Base-by-base conservation (phyloP, 2,329 filamentous ascomycete genomes). In the Scortechinia acanthostroma region DNA sequence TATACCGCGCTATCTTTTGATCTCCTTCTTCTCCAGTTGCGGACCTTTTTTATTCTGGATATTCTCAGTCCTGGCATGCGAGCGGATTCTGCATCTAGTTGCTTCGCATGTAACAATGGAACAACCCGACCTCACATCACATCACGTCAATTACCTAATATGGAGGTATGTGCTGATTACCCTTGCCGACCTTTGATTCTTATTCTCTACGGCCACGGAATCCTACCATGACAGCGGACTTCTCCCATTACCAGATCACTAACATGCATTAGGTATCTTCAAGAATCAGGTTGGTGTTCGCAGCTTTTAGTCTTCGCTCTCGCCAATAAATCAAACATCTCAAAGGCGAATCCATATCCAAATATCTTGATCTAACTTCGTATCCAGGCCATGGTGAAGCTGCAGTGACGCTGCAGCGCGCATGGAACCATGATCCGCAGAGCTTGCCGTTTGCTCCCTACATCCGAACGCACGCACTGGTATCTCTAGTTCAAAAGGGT, bases 81-180 rank as follows among this genome's bases (percentile, higher is more conserved):
- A 51, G 50, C 51, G 48, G 48, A 47, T 45, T 48, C 50, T 46
- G 44, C 30, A 23, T 42, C 30, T 42, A 30, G 25, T n/a, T 30
- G 10, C 25, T n/a, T 30, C 25, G 60, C 57, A 65, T 65, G 61
- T 64, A 61, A 64, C 60, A 58, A 67, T 68, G 64, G 58, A 59
- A 55, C 57, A 59, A 52, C 57, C 43, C 42, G 22, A 43, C 20
- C 64, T 78, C 50, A 74, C 67, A 55, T 74, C 71, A 52, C 73
- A 83, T 67, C 77, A 83, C 60, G 72, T 85, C 58, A 85, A 84
- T 65, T 83, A 83, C 64, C 67, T 84, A 57, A 80, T 85, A 62
- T 81, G 79, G 73, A 78, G 79, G 71, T 83, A 73, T 46, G 69
- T 62, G 20, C 45, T 43, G 21, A 23, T 48, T 21, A 42, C 21